Evolutionary conservation across 176 grass and related monocot species (phyloP).

Genomic region (Hordeum vulgare): MorexV3_pseudomolecules_assembly NC_058520.1:312144110-312144609

Average conservation of each 20-base stretch:
- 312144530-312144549: conserved; percentile 91
- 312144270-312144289: conserved; percentile 96
- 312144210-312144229: not conserved
- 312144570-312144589: conserved; percentile 76
- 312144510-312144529: conserved; percentile 95
- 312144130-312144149: not conserved
- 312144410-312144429: conserved; percentile 28
- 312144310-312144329: conserved; percentile 88
- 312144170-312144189: not conserved
- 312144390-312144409: conserved; percentile 29
- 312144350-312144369: not conserved
- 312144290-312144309: conserved; percentile 80
- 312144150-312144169: not conserved
- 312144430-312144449: conserved; percentile 83
- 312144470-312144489: conserved; percentile 85
- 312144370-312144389: conserved; percentile 23
- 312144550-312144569: conserved; percentile 76
- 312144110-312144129: not conserved
- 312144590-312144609: conserved; percentile 69
- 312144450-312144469: conserved; percentile 82
- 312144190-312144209: not conserved
- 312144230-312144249: conserved; percentile 73
- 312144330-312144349: conserved; percentile 47
- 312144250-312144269: conserved; percentile 92
- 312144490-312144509: conserved; percentile 75